Evolutionary conservation across 176 grass and related monocot species (phyloP), one percentile per base, ranked within the genome.

Genomic region (Zea mays): DNA sequence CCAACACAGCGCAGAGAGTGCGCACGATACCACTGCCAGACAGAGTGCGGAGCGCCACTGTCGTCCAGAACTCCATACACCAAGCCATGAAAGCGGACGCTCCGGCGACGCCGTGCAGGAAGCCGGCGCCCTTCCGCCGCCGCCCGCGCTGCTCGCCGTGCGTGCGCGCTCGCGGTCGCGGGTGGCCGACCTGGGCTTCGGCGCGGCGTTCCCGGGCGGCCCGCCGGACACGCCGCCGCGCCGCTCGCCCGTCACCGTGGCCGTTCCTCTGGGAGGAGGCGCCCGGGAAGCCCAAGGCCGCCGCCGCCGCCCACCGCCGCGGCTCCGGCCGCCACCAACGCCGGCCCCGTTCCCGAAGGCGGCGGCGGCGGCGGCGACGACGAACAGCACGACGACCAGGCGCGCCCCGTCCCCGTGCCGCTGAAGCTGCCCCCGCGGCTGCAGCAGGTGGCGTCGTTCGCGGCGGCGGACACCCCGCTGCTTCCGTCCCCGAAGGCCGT

Each of bases 201-300:
- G 27, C 27, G 27, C 27, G 27, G 27, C 27, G 27, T 27, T 27
- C 27, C 27, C 72, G 47, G 75, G n/a, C n/a, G n/a, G 68, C 50
- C 0, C 44, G 7, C 1, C 19, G 19, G 72, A 78, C 58, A 93
- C 88, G 57, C 93, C 88, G 27, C 75, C 81, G 54, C 69, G 75
- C 7, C 51, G 77, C 14, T 20, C 78, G 2, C 84, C 45, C 19
- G 82, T 76, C 65, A 60, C 84, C 0, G 80, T 97, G n/a, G 63
- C 94, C 94, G 19, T 97, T 91, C 79, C 10, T 79, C 16, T 93
- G 91, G 94, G 94, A 97, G 80, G 94, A 90, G 3, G 83, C 65
- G 48, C 90, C 94, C 2, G 94, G 91, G 12, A 88, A 83, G 77
- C 94, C 94, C 12, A 91, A 81, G 72, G 27, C n/a, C n/a, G n/a